These are phyloP conservation scores for Aurifilum marmelostoma DNA, from an alignment of 2,329 filamentous ascomycete species.

Conservation along the genomic window DNA sequence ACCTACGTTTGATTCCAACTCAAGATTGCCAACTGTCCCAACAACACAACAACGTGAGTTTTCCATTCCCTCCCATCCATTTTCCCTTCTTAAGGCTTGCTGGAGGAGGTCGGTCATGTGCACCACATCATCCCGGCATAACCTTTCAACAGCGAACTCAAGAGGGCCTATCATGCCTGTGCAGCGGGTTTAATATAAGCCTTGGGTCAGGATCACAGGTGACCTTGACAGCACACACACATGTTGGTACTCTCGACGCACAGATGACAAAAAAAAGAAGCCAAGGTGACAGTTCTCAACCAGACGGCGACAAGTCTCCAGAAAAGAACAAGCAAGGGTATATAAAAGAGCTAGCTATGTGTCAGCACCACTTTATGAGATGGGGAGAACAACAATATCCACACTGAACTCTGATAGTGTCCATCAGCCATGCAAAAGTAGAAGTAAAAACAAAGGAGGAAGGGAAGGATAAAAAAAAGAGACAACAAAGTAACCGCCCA, in stretches of 20 bases:
- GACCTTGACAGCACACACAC: neutral
- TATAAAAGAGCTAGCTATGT: neutral
- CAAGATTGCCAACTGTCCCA: too few species aligned
- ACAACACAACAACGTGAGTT: too few species aligned
- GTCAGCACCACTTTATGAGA: neutral
- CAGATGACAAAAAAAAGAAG: too few species aligned
- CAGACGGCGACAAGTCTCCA: neutral
- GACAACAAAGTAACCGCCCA: neutral
- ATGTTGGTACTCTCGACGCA: neutral
- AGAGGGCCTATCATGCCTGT: neutral
- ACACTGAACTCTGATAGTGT: neutral
- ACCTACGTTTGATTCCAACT: too few species aligned
- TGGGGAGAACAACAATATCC: neutral
- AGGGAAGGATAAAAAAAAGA: neutral
- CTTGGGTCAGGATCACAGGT: neutral
- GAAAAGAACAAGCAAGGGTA: neutral
- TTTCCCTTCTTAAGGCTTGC: too few species aligned
- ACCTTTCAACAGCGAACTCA: too few species aligned
- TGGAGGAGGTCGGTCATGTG: too few species aligned
- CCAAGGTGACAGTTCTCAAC: too few species aligned
- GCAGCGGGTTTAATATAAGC: neutral
- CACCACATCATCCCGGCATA: too few species aligned
- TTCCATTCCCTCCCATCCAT: too few species aligned
- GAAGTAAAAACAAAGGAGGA: too few species aligned
- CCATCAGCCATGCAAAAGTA: neutral